These are phyloP conservation scores for Lobosporangium transversale DNA, from an alignment of 192 early-diverging fungal genomes.

Conservation along the genomic window DNA sequence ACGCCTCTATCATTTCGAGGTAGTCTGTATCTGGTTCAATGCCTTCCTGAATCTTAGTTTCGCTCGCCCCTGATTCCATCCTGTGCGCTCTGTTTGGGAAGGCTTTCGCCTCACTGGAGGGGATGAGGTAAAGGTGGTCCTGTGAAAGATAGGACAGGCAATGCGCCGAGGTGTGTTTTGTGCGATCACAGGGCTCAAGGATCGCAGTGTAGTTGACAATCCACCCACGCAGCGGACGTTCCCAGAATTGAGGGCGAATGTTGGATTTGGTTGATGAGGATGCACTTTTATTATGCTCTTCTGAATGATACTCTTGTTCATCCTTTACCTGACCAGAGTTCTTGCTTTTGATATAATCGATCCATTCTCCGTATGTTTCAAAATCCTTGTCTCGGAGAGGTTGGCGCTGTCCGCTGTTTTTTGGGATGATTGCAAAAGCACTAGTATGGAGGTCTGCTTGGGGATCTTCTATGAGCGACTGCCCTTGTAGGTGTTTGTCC, in stretches of 20 bases:
- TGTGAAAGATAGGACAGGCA: constrained; percentile 21
- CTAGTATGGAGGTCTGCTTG: too few relatives aligned
- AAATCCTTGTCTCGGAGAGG: neutral
- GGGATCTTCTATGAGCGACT: neutral
- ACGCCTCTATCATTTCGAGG: too few relatives aligned
- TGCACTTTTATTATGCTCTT: neutral
- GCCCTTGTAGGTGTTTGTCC: neutral
- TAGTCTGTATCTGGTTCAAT: neutral
- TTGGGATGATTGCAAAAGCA: neutral
- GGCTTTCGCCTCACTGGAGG: neutral
- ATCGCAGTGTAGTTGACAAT: constrained; percentile 38
- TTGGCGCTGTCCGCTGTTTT: neutral
- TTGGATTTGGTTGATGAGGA: neutral
- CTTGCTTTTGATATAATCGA: constrained; percentile 6
- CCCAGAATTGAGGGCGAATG: constrained; percentile 13
- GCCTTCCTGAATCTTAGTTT: neutral
- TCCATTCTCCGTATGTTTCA: constrained; percentile 26
- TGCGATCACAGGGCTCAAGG: constrained; percentile 26
- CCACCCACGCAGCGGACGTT: constrained; percentile 33
- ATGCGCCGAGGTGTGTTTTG: constrained; percentile 28
- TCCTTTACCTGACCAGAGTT: constrained; percentile 1
- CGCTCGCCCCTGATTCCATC: neutral
- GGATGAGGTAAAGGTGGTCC: constrained; percentile 34
- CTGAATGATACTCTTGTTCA: neutral
- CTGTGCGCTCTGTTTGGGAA: neutral